These are phyloP conservation scores for Globisporangium nodosum DNA, from an alignment of 352 stramenopile species.

Conservation along the genomic window DNA sequence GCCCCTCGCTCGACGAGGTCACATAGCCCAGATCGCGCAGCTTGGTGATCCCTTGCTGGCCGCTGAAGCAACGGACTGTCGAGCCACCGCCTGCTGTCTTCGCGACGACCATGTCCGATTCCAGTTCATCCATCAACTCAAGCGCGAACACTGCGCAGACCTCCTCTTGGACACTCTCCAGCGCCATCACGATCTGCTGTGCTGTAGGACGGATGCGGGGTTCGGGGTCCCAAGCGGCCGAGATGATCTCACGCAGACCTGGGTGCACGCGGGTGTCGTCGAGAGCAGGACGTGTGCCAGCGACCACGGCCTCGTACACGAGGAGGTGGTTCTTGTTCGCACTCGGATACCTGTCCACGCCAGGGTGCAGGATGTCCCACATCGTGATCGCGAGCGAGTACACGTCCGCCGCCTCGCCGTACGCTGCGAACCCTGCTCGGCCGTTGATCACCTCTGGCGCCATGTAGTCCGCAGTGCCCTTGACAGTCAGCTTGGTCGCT, in stretches of 20 bases:
- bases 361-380: slow-evolving; percentile 43
- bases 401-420: slow-evolving; percentile 40
- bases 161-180: slow-evolving; percentile 28
- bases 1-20: slow-evolving; percentile 13
- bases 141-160: slow-evolving; percentile 15
- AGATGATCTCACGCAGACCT: slow-evolving; percentile 20
- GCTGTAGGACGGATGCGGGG: slow-evolving; percentile 16
- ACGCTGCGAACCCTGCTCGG: slow-evolving; percentile 16
- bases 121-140: slow-evolving; percentile 17
- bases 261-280: slow-evolving; percentile 14
- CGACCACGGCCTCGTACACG: slow-evolving; percentile 27
- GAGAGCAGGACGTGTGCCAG: slow-evolving; percentile 21
- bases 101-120: slow-evolving; percentile 6
- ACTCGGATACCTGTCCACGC: slow-evolving; percentile 19
- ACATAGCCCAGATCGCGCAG: slow-evolving; percentile 13
- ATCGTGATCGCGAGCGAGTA: slow-evolving; percentile 48
- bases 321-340: slow-evolving; percentile 16
- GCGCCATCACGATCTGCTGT: slow-evolving; percentile 18
- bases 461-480: slow-evolving; percentile 44
- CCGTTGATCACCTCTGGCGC: slow-evolving; percentile 50
- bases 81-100: slow-evolving; percentile 1
- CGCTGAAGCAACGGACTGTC: slow-evolving; percentile 19
- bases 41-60: slow-evolving; percentile 14
- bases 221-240: slow-evolving; percentile 21
- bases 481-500: slow-evolving; percentile 13